Evolutionary conservation across 2,329 filamentous ascomycete genomes (phyloP), one percentile per base, ranked within the genome.

Genomic region (Pezicula radicicola): DNA sequence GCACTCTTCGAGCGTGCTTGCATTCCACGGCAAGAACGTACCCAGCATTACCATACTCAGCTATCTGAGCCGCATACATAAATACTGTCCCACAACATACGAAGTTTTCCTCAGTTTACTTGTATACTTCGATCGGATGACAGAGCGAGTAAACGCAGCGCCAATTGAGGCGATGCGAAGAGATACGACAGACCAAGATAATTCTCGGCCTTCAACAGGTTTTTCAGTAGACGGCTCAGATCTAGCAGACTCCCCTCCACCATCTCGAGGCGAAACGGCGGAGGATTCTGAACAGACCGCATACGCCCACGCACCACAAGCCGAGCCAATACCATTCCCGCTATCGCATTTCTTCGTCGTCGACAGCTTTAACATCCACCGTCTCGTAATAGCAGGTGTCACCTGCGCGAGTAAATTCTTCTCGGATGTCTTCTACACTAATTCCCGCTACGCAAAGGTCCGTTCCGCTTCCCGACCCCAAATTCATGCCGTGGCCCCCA

Each of bases 351-450:
- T 85, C 64, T 97, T 99, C 67, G 93, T 97, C 39, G 94, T 97
- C 10, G 94, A 99, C 72, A 97, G 94, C 73, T 99, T 94, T 75
- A 99, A 99, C 72, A 97, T 99, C 58, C 94, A 99, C 68, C 86
- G 94, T 50, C 77, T 99, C 50, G 92, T 97, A 50, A 99, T 99
- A 67, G 91, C 94, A 2, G 94, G 93, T 35, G 94, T 99, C 42
- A 99, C 94, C 3, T 97, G 94, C 71, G 92, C 94, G 5, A 97
- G 93, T 81, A 99, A 99, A 72, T 99, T 97, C 78, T 99, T 99
- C 72, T 97, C 93, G 5, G 83, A 99, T 72, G 93, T 97, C 39
- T 99, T 99, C 65, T 99, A 97, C 69, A 99, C 94, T 9, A 99
- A 99, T 71, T 97, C 94, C 50, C 84, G 94, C 84, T 99, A 99